Evolutionary conservation across 2,329 filamentous ascomycete genomes (phyloP), one percentile per base, ranked within the genome.

Genomic region (Cercospora sp.): DNA sequence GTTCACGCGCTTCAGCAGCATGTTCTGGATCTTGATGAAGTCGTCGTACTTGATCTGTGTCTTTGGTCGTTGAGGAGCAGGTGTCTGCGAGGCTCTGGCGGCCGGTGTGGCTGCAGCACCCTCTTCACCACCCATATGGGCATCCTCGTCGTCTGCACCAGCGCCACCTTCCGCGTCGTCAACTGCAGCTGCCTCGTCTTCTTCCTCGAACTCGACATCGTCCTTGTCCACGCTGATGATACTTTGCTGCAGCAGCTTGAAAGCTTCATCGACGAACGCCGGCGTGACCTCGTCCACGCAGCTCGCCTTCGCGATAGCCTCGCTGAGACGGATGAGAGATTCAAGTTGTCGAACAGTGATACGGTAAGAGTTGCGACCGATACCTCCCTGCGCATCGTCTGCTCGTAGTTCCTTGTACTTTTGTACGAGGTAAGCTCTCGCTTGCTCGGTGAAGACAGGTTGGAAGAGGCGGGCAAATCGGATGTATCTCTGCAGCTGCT

Each of bases 161-260:
- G 75, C 77, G 8, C 67, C 67, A 39, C 80, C 81, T 0, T 79
- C 83, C 2, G 85, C 86, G 2, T 85, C 84, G 69, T 84, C 83
- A 69, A 82, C 83, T 67, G 67, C 79, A n/a, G 76, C 79, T 39
- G 75, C 80, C 20, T 88, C 87, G 20, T 64, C 62, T 20, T 91
- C 90, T 3, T 94, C 93, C 63, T 97, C 93, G 69, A 99, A 90
- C 77, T 98, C 94, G 16, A 99, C 89, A 75, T 99, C 95, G 75
- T 99, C 95, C 77, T 98, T 95, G 81, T 99, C 95, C 28, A 99
- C 95, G 1, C 91, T 95, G 75, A 99, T 97, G 78, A 99, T 99
- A 79, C 91, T 95, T 81, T 97, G 94, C 51, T 93, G 86, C 12
- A 99, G 87, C 9, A 99, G 86, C 74, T 95, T 93, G 80, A 91